Evolutionary conservation across 1,139 yeast genomes (phyloP).

Genomic region (Debaryomyces nepalensis): DNA sequence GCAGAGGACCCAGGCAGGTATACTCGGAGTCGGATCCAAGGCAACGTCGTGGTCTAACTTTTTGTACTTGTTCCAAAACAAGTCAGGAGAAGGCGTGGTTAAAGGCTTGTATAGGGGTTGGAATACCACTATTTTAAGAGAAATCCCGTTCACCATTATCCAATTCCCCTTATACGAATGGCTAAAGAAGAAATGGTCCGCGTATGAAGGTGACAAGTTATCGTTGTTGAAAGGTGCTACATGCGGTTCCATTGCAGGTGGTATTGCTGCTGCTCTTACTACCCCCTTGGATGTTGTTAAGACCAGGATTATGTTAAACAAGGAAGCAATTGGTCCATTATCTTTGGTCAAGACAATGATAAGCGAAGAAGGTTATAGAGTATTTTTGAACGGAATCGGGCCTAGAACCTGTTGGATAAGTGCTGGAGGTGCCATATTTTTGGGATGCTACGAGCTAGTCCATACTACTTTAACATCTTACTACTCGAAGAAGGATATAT

Average conservation of each 20-base stretch:
- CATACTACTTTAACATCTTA: conserved; percentile 28
- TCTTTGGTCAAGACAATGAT: conserved; percentile 52
- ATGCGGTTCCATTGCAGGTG: conserved; percentile 95
- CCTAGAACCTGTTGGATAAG: conserved; percentile 98
- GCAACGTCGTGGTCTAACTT: conserved; percentile 71
- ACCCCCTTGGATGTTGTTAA: conserved; percentile 94
- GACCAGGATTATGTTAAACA: conserved; percentile 84
- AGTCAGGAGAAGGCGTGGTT: conserved; percentile 76
- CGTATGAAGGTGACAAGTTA: conserved; percentile 42
- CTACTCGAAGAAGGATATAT: neutral
- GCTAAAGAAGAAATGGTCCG: conserved; percentile 61
- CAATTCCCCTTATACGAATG: conserved; percentile 94
- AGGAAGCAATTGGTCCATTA: conserved; percentile 51
- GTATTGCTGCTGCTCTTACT: conserved; percentile 89
- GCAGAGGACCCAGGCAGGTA: conserved; percentile 85
- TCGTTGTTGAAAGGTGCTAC: conserved; percentile 82
- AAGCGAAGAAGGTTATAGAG: conserved; percentile 67
- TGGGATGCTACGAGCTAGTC: conserved; percentile 89
- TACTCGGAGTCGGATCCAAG: conserved; percentile 48
- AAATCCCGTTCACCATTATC: conserved; percentile 92
- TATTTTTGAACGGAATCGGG: conserved; percentile 82
- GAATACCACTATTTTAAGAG: conserved; percentile 89
- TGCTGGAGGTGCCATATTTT: conserved; percentile 96
- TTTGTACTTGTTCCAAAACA: conserved; percentile 57
- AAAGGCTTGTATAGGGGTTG: conserved; percentile 90